Percentiles rank a stretch among this genome's conserved stretches.
Conservation (phyloP, 2,329 filamentous ascomycete species). For the Paecilomyces niveus region DNA sequence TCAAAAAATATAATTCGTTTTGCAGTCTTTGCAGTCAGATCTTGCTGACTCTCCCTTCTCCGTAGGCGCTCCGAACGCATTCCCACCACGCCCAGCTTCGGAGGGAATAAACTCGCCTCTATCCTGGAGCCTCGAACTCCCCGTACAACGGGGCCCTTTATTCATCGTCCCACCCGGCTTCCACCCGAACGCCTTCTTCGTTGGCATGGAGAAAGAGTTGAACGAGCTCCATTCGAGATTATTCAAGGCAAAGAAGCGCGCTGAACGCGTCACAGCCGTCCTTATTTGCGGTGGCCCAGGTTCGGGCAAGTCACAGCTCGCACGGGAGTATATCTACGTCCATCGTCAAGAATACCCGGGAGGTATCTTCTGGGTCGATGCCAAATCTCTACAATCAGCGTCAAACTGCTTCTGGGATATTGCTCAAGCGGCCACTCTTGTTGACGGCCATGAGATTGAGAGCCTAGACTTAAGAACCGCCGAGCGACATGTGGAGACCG, state of each 20-base stretch:
- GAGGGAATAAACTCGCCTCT: conserved; percentile 19
- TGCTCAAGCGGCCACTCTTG: conserved; percentile 49
- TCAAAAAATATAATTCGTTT: conserved; percentile 6
- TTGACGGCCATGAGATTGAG: conserved; percentile 34
- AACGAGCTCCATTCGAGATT: conserved; percentile 53
- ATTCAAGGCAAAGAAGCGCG: conserved; percentile 50
- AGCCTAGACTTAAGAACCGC: conserved; percentile 34
- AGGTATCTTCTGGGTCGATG: conserved; percentile 64
- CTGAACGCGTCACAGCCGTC: conserved; percentile 55
- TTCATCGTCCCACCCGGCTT: conserved; percentile 50
- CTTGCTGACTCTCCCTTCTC: conserved; percentile 25
- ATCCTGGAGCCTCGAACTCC: conserved; percentile 15
- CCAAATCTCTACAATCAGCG: conserved; percentile 52
- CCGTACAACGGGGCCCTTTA: conserved; percentile 20
- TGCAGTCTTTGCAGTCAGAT: conserved; percentile 21
- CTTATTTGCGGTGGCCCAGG: conserved; percentile 59
- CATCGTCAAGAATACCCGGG: conserved; percentile 55
- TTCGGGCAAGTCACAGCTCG: conserved; percentile 62
- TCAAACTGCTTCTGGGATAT: conserved; percentile 61
- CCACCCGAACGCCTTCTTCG: conserved; percentile 56
- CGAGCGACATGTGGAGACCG: conserved; percentile 47
- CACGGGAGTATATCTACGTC: conserved; percentile 58
- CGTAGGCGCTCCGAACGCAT: conserved; percentile 25
- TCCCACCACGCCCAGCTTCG: conserved; percentile 13
- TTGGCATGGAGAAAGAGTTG: conserved; percentile 55